These are phyloP conservation scores for Serpula lacrymans DNA, from an alignment of 768 basidiomycete genomes.

Conservation along the genomic window DNA sequence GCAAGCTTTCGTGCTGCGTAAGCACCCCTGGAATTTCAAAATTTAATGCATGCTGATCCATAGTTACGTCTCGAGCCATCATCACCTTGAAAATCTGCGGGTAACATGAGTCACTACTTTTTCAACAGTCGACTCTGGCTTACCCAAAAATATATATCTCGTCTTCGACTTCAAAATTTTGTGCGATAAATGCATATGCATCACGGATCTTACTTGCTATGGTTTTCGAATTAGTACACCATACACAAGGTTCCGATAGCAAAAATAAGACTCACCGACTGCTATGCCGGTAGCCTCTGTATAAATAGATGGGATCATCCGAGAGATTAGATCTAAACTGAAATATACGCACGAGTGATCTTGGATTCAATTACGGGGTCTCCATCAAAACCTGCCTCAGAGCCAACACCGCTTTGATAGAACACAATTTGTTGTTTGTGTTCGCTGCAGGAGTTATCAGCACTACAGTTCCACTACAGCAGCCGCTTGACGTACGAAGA, in stretches of 20 bases:
- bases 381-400: constrained; percentile 13
- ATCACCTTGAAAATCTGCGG: no score
- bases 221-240: no score
- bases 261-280: constrained; percentile 1
- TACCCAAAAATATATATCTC: constrained; percentile 16
- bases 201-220: constrained; percentile 22
- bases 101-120: neutral
- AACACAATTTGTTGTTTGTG: constrained; percentile 15
- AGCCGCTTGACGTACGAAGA: no score
- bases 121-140: neutral
- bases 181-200: constrained; percentile 23
- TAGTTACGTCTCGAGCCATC: no score
- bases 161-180: constrained; percentile 14
- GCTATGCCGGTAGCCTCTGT: constrained; percentile 8
- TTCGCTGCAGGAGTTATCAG: constrained; percentile 1
- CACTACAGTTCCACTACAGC: no score
- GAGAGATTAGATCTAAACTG: no score
- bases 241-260: neutral
- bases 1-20: constrained; percentile 7
- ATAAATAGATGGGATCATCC: neutral
- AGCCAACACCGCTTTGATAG: constrained; percentile 22
- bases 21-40: neutral
- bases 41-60: no score
- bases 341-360: neutral
- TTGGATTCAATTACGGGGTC: constrained; percentile 9